Percentiles rank a stretch among this genome's conserved stretches.
phyloP scores from a whole-genome alignment of 1,139 yeast genomes.

The Arxiozyma slooffiae region DNA sequence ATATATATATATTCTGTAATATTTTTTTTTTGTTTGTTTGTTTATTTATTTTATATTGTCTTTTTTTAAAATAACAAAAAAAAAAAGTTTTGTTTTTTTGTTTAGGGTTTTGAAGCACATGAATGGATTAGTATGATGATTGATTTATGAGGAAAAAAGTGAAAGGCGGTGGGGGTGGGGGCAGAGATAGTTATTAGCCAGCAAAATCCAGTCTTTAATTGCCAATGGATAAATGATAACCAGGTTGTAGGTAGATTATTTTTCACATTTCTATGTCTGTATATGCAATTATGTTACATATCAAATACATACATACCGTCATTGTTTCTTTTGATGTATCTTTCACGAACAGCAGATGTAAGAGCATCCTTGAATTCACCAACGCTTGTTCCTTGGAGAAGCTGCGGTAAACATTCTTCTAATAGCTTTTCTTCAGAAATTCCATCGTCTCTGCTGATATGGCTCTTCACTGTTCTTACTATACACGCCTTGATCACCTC shows the following conservation, averaged over 20 bases:
- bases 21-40: no score
- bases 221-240: no score
- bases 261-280: not conserved
- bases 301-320: not conserved
- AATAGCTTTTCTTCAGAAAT: slow-evolving; percentile 9
- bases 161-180: no score
- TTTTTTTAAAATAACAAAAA: no score
- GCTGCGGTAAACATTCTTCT: slow-evolving; percentile 9
- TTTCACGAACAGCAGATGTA: slow-evolving; percentile 9
- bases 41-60: no score
- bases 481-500: slow-evolving; percentile 25
- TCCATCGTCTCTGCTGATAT: slow-evolving; percentile 6
- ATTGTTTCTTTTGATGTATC: slow-evolving; percentile 7
- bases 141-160: no score
- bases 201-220: no score
- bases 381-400: slow-evolving; percentile 21
- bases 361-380: slow-evolving; percentile 29
- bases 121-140: no score
- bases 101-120: not conserved
- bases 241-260: not conserved
- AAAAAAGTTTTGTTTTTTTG: not conserved
- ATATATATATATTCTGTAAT: no score
- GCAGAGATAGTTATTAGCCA: no score
- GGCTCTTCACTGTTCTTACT: slow-evolving; percentile 19
- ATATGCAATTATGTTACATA: not conserved